Base-by-base conservation (phyloP, 352 stramenopile genomes). In the Globisporangium paroecandrum region DNA sequence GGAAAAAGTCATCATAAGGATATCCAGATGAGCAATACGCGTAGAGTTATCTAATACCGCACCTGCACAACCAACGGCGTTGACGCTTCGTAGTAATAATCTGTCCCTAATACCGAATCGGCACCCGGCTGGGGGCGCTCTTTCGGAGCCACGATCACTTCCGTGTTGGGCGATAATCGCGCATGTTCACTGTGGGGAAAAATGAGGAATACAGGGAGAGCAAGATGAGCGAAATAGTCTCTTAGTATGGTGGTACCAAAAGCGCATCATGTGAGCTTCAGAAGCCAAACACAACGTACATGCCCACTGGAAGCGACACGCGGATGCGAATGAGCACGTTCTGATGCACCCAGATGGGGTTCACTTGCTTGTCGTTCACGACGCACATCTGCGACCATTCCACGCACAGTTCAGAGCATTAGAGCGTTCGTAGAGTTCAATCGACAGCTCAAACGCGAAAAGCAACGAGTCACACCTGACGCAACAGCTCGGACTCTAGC, bases 301-400 rank as follows among this genome's bases (percentile, higher is more conserved):
- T 83, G 72, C 86, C 84, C 49, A 79, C 65, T 6, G 84, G 77
- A 1, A 94, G 77, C 8, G 77, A 79, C 24, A 79, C 78, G 5
- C 77, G 73, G 34, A 94, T 77, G 47, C 81, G 85, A 61, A 94
- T 90, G 25, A 94, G 71, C 20, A 85, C 82, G 69, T 90, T 87
- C 56, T 91, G 78, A 46, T 93, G 89, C 59, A 94, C 77, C 79
- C 83, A 91, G 63, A 93, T 91, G 4, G 90, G 87, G 61, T 77
- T 90, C 64, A 93, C 77, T 77, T 93, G 89, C 63, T 89, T 89
- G 66, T 94, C 78, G 70, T 95, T 95, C 13, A 95, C 85, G 27
- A 96, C 89, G 58, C 86, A 95, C 62, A 93, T 93, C 85, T 93
- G 68, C 36, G 6, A 18, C 24, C 22, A 57, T 73, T 46, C 1